phyloP scores from a whole-genome alignment of 345 rosid genomes.

The Citrus glauca region DNA sequence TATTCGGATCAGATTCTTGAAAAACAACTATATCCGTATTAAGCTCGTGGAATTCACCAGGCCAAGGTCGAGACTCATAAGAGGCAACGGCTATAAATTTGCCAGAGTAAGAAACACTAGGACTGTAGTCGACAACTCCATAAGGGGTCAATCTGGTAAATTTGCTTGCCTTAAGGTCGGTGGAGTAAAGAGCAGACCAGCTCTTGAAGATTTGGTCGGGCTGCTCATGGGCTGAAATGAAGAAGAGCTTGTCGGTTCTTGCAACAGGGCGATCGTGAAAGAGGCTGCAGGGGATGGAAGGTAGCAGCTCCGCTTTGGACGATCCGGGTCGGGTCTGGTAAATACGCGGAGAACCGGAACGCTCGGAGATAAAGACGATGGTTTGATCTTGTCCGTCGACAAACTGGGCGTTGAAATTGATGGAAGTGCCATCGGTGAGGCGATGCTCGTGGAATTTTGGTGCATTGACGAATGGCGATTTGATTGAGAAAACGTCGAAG shows the following conservation, averaged over 20 bases:
- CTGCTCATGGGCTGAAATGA: slow-evolving; percentile 72
- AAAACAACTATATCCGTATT: slow-evolving; percentile 66
- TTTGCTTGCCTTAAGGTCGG: slow-evolving; percentile 11
- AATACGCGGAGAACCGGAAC: slow-evolving; percentile 46
- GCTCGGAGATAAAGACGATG: slow-evolving; percentile 66
- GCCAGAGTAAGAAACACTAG: slow-evolving; percentile 58
- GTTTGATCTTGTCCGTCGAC: slow-evolving; percentile 20
- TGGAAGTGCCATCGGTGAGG: slow-evolving; percentile 68
- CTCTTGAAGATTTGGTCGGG: slow-evolving; percentile 54
- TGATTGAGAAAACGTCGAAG: slow-evolving; percentile 66
- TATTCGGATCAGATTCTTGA: slow-evolving; percentile 38
- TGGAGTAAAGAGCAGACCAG: slow-evolving; percentile 66
- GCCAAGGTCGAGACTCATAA: slow-evolving; percentile 70
- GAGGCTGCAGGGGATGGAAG: slow-evolving; percentile 45
- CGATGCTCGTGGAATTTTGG: slow-evolving; percentile 27
- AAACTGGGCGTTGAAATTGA: slow-evolving; percentile 81
- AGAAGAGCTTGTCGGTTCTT: slow-evolving; percentile 44
- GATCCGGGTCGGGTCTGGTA: slow-evolving; percentile 36
- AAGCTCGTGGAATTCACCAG: slow-evolving; percentile 72
- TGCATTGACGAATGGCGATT: slow-evolving; percentile 24
- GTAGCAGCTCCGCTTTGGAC: slow-evolving; percentile 41
- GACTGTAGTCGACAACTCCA: slow-evolving; percentile 63
- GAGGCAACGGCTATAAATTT: slow-evolving; percentile 67
- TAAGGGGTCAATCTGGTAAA: slow-evolving; percentile 58
- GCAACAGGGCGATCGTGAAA: slow-evolving; percentile 82